These are phyloP conservation scores for Hypericum perforatum DNA, from an alignment of 345 rosid species.

Conservation along the genomic window DNA sequence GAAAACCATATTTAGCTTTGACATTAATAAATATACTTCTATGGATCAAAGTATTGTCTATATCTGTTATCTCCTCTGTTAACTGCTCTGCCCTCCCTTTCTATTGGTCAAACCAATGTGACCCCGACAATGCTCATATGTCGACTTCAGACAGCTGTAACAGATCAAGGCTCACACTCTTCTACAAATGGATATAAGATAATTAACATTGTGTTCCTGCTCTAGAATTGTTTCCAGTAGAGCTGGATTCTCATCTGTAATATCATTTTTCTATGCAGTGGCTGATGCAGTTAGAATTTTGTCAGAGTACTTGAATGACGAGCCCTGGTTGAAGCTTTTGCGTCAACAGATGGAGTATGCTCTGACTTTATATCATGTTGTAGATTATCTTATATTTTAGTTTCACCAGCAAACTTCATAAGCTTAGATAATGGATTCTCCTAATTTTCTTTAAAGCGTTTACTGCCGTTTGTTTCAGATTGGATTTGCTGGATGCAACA, in stretches of 20 bases:
- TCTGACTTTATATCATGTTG: background rate
- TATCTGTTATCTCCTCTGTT: too few relatives aligned
- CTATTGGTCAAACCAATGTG: too few relatives aligned
- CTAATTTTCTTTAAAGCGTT: background rate
- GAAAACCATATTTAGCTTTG: too few relatives aligned
- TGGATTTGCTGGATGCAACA: conserved; percentile 32
- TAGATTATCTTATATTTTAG: background rate
- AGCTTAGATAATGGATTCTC: background rate
- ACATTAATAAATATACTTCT: too few relatives aligned
- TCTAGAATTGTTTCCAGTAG: conserved; percentile 10
- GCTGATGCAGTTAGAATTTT: conserved; percentile 56
- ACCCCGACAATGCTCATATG: too few relatives aligned
- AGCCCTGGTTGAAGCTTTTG: conserved; percentile 74
- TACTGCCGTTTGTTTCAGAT: conserved; percentile 26
- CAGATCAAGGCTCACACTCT: too few relatives aligned
- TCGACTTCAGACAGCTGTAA: too few relatives aligned
- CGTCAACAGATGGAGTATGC: conserved; percentile 52
- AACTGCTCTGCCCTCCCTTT: too few relatives aligned
- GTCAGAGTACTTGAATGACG: conserved; percentile 71
- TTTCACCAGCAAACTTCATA: background rate
- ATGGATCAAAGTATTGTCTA: too few relatives aligned
- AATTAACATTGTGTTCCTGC: background rate
- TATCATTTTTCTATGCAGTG: conserved; percentile 32
- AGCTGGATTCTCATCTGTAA: background rate
- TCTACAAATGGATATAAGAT: too few relatives aligned